Evolutionary conservation across 306 rosid species (phyloP).

Genomic region (Senna tora): DNA sequence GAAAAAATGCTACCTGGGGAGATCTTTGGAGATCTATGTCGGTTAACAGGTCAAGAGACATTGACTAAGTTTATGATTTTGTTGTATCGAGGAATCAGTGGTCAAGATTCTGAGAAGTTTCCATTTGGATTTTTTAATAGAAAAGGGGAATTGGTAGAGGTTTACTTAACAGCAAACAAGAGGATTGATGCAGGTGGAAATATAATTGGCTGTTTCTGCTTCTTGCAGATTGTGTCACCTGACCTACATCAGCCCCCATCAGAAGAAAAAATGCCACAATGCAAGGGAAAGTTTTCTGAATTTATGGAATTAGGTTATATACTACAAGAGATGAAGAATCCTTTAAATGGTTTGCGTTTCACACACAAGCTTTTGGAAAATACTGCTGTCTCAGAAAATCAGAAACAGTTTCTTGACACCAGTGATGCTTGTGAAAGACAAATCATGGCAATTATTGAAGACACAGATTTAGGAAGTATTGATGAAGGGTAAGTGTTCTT

Average conservation of each 20-base stretch:
- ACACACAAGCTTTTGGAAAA: constrained; percentile 64
- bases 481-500: constrained; percentile 64
- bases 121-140: constrained; percentile 67
- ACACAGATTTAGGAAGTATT: constrained; percentile 54
- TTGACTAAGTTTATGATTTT: constrained; percentile 73
- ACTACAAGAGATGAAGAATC: constrained; percentile 76
- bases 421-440: constrained; percentile 89
- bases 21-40: constrained; percentile 72
- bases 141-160: constrained; percentile 61
- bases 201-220: constrained; percentile 77
- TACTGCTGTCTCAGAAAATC: constrained; percentile 62
- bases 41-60: constrained; percentile 64
- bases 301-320: constrained; percentile 65
- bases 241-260: constrained; percentile 42
- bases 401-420: constrained; percentile 82
- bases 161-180: constrained; percentile 61
- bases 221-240: constrained; percentile 59
- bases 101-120: constrained; percentile 71
- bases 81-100: constrained; percentile 72
- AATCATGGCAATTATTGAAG: constrained; percentile 64
- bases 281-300: constrained; percentile 36
- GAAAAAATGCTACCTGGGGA: constrained; percentile 84
- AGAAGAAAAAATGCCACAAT: constrained; percentile 41
- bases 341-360: constrained; percentile 75
- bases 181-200: constrained; percentile 63